Evolutionary conservation across 2,329 filamentous ascomycete genomes (phyloP), one percentile per base, ranked within the genome.

Genomic region (Cladosporium sp.): DNA sequence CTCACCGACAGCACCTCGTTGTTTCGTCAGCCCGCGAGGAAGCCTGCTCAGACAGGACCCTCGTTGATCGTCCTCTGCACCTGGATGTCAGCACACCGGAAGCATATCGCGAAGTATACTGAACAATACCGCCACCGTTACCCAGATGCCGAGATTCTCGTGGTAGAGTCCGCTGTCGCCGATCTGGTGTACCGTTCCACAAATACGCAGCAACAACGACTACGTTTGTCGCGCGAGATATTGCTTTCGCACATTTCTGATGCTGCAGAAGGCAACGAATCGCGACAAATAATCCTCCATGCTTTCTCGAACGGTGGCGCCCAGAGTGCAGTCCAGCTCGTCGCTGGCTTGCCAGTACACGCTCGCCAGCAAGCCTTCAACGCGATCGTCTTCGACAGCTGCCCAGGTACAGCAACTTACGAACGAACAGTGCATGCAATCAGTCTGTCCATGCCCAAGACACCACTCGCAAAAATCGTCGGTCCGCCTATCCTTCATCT

Each of bases 11-110:
- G 17, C 13, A 45, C 47, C n/a, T 55, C 52, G 1, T 55, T 35
- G 8, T 40, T 34, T 13, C 52, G 32, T 4, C 44, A 48, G 25
- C 22, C 28, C 17, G 3, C 20, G 4, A 17, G 34, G 3, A 39
- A 17, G 10, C n/a, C 20, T 7, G 8, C 22, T 7, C 20, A 32
- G 15, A 15, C 39, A 13, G 32, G 34, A 3, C 20, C 40, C 42
- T 70, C 70, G 48, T 63, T 77, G 56, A 72, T 72, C 59, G 70
- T 75, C 58, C 53, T 72, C 10, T 70, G 67, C 60, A 65, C 64
- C 22, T 71, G 70, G 68, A 65, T 71, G 61, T 66, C 64, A 15
- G 70, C 69, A 8, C 54, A 62, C 3, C 62, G 60, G n/a, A 66
- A 66, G 44, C 63, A 70, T 48, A 69, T 71, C 39, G 48, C 62